Percentiles rank a stretch among this genome's conserved stretches.
These are phyloP conservation scores for Leucocoprinus birnbaumii DNA, from an alignment of 768 basidiomycete genomes.

Conservation along the genomic window DNA sequence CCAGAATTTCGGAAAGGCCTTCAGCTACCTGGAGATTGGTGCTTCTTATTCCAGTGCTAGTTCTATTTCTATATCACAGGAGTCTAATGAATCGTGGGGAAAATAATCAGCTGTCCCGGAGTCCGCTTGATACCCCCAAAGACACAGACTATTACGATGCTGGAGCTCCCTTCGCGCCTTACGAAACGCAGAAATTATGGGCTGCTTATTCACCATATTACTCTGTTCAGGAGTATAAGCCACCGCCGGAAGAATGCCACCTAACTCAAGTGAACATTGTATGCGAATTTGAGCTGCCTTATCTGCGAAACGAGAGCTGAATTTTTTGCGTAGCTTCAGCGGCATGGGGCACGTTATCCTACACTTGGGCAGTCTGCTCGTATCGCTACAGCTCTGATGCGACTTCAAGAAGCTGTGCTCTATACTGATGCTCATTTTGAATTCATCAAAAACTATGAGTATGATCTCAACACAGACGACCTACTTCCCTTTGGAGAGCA, in stretches of 20 bases:
- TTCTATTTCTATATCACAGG: background rate
- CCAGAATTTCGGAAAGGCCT: no score
- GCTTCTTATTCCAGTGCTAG: background rate
- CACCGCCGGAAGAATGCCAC: slow-evolving; percentile 46
- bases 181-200: slow-evolving; percentile 36
- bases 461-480: slow-evolving; percentile 52
- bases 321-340: slow-evolving; percentile 54
- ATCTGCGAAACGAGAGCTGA: background rate
- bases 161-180: slow-evolving; percentile 8
- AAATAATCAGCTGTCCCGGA: no score
- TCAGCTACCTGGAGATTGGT: no score
- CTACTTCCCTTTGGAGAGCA: slow-evolving; percentile 66
- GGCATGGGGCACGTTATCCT: slow-evolving; percentile 80
- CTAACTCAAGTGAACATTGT: slow-evolving; percentile 49
- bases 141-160: slow-evolving; percentile 4
- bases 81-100: no score
- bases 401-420: slow-evolving; percentile 44
- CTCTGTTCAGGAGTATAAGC: slow-evolving; percentile 40
- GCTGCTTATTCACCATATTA: slow-evolving; percentile 62
- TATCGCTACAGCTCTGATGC: slow-evolving; percentile 48
- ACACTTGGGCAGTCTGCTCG: slow-evolving; percentile 42
- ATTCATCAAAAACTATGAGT: slow-evolving; percentile 61
- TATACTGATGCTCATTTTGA: slow-evolving; percentile 44
- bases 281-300: background rate
- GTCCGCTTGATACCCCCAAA: no score